Evolutionary conservation across 352 stramenopile species (phyloP), one percentile per base, ranked within the genome.

Genomic region (Globisporangium iwayamae): DNA sequence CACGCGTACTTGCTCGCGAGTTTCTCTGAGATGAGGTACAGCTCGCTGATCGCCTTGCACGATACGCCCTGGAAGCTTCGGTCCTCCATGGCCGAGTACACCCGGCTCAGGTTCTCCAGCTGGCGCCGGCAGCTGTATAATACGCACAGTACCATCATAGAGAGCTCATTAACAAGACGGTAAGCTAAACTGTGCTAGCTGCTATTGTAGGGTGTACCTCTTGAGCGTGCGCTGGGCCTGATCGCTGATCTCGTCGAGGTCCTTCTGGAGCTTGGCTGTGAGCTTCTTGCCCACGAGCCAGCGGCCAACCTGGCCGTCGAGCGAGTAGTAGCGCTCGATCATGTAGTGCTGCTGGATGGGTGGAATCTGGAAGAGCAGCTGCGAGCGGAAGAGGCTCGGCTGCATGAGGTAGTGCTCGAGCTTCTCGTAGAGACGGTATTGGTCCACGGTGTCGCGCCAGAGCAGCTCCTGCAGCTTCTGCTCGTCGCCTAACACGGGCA

Each of bases 341-440:
- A 94, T 92, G 62, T 89, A 90, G 60, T 88, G 76, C 67, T 94
- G 82, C 57, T 93, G 79, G 1, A 76, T 66, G 14, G 83, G 83
- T 6, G 83, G 83, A 56, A 94, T 87, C 72, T 95, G 87, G 65
- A 92, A 90, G 13, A 95, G 70, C 13, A 94, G 66, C 58, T 95
- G 87, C 45, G 83, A 90, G 34, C 79, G 76, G 32, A 95, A 86
- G 11, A 95, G 76, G 51, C 72, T 87, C 47, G 87, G 87, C 63
- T 93, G 83, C 68, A 86, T 81, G 25, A 94, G 69, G 46, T 91
- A 91, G 60, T 92, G 81, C 74, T 95, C 83, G 51, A 95, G 73
- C 67, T 91, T 89, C 63, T 94, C 82, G 63, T 87, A 93, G 13
- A 93, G 74, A 4, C 87, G 79, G 66, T 95, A 95, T 62, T 95